A percentile compares a stretch with the other conserved stretches of the same genome.
Conservation (phyloP, 2,329 filamentous ascomycete species). For the Aspergillus proliferans region DNA sequence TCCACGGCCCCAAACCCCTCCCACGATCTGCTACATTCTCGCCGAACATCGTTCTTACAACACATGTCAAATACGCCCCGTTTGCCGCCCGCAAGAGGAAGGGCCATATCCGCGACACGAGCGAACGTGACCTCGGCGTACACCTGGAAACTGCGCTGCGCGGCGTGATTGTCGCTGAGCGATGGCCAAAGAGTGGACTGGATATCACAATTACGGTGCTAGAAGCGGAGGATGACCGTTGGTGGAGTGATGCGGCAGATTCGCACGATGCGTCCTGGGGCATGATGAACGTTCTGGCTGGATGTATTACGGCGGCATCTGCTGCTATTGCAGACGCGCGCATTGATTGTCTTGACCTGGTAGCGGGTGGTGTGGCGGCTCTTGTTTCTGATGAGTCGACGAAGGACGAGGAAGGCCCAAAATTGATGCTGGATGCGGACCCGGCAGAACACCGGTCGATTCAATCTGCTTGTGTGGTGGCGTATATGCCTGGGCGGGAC, state of each 20-base stretch:
- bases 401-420: constrained; percentile 15
- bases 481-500: constrained; percentile 77
- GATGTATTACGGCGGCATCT: constrained; percentile 88
- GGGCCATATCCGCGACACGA: constrained; percentile 78
- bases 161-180: constrained; percentile 82
- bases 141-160: constrained; percentile 87
- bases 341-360: constrained; percentile 89
- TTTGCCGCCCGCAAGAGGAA: constrained; percentile 79
- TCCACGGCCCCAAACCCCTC: constrained; percentile 86
- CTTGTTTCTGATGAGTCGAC: constrained; percentile 49
- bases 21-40: constrained; percentile 87
- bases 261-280: constrained; percentile 65
- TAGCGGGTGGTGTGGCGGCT: constrained; percentile 83
- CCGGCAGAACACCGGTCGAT: constrained; percentile 73
- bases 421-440: constrained; percentile 67
- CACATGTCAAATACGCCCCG: constrained; percentile 92
- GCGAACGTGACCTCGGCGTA: constrained; percentile 81
- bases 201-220: constrained; percentile 90
- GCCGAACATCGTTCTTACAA: constrained; percentile 82
- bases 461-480: constrained; percentile 79
- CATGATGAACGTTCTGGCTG: constrained; percentile 83
- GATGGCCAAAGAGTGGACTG: constrained; percentile 98
- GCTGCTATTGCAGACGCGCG: constrained; percentile 90
- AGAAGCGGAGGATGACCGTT: constrained; percentile 80
- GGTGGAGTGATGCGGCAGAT: constrained; percentile 53